Base-by-base conservation (phyloP, 2,329 filamentous ascomycete species). In the Diaporthe batatas region DNA sequence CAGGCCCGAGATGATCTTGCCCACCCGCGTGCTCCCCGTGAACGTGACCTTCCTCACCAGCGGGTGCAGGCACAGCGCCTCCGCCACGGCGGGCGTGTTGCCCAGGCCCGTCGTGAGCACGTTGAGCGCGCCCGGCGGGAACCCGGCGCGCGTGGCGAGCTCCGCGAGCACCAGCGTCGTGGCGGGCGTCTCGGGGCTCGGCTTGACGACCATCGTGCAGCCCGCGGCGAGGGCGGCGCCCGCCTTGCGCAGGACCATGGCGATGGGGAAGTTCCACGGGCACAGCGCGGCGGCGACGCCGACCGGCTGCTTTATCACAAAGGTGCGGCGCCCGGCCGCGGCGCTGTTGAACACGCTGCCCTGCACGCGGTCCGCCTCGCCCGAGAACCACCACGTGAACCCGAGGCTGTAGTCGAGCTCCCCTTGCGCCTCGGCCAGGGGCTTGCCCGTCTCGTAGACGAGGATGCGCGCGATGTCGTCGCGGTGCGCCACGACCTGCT, bases 301-400 rank as follows among this genome's bases (percentile, higher is more conserved):
- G 73, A 93, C 87, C 0, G 92, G 92, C 80, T 94, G 92, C 83
- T 95, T 95, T 76, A 95, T 88, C 0, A 91, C 92, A 74, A 95
- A 89, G 3, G 91, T 86, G 16, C 92, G 86, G 7, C 93, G 85
- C 42, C 90, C 89, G 0, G 92, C 89, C 0, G 89, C 82, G 0
- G 92, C 84, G 0, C 91, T 87, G 0, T 86, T 84, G 58, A 89
- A 87, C 6, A 92, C 86, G 0, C 87, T 87, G 21, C 93, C 93
- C 84, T 78, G 91, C 34, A 86, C 77, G 67, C 80, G 79, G 73
- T 86, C 85, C 5, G 86, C 85, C 75, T 88, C 86, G 14, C 85
- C 84, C 0, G 86, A 82, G 74, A 91, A 91, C 88, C 88, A 91
- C 81, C 86, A 86, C 2, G 85, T 83, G 76, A 90, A 90, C 0